Base-by-base conservation (phyloP, 768 basidiomycete species). In the Hemileccinum rubropunctum region DNA sequence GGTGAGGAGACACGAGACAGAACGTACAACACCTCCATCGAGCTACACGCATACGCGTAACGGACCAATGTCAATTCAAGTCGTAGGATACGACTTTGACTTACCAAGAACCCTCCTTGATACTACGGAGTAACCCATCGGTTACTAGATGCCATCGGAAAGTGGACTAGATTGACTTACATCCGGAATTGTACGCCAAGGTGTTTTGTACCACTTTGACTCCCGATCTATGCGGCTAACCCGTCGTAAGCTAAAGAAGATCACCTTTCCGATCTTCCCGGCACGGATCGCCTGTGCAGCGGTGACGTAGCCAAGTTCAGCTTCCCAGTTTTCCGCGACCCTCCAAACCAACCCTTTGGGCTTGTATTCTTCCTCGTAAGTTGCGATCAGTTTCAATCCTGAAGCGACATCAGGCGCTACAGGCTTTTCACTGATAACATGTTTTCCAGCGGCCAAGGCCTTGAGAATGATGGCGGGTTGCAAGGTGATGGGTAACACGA, bases 401-500 rank as follows among this genome's bases (percentile, higher is more conserved):
- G 71, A 69, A 27, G 75, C 74, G 39, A 92, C 81, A 58, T 87
- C 84, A 36, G 83, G 75, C 3, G 83, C 89, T 14, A 93, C 77
- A 6, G 93, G 93, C 62, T 95, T 95, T 74, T 95, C 92, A 66
- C 85, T 86, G 52, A 95, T 63, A 43, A 95, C 90, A 62, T 94
- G 88, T 70, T 95, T 95, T 23, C 91, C 88, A 4, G 88, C 86
- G 1, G 73, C 77, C 33, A 86, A 71, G 0, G 80, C 78, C 59
- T 78, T 79, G 50, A 79, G 67, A 47, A 95, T 72, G 51, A 93
- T 71, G 15, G 70, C 66, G 3, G 91, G 89, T 64, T 92, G 91
- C 4, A 76, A 58, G 0, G 82, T 77, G 62, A 95, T 93, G 0
- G 91, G 91, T 11, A 95, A 73, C 6, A 80, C 83, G 45, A 94